Base-by-base conservation (phyloP, 208 protist species). In the Leishmania gerbilli region DNA sequence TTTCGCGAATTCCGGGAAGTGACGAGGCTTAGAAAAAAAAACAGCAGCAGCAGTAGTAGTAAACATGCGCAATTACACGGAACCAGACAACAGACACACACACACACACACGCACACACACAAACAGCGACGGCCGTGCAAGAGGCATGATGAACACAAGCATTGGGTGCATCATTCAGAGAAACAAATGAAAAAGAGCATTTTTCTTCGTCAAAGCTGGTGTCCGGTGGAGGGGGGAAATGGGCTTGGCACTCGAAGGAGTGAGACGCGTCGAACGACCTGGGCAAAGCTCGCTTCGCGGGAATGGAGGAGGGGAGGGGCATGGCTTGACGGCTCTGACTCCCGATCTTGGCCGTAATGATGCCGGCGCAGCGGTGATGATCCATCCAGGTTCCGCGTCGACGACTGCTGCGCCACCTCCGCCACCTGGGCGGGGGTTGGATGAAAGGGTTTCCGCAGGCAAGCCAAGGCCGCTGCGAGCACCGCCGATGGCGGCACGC, bases 381-480 rank as follows among this genome's bases (percentile, higher is more conserved):
- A 24, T 3, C 24, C 55, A 34, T 45, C 53, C 45, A 81, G 60
- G 40, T 58, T 64, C 27, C 74, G 78, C 42, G 78, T 86, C 31
- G 82, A 86, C 24, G 82, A 82, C 6, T 62, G 71, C 3, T 78
- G 79, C 17, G 77, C 78, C 45, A 77, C 74, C 42, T 86, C 74
- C 3, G 82, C 74, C 55, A 86, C 82, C 34, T 82, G 78, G 11
- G 77, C 62, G 2, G 78, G 60, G 6, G 76, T 77, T 42, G 82
- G 82, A 68, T 86, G 82, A 49, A 86, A 68, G 8, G 82, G 82
- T 21, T 77, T 76, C 34, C 74, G 77, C 72, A 86, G 42, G 4
- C 19, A n/a, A 1, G 78, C 65, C 9, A 79, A 31, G 24, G 78
- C 82, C 24, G 82, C 77, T 19, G 37, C 65, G 8, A 51, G 64